Conservation (phyloP, 73 alveolate species). For the Paraurostyla sp. region DNA sequence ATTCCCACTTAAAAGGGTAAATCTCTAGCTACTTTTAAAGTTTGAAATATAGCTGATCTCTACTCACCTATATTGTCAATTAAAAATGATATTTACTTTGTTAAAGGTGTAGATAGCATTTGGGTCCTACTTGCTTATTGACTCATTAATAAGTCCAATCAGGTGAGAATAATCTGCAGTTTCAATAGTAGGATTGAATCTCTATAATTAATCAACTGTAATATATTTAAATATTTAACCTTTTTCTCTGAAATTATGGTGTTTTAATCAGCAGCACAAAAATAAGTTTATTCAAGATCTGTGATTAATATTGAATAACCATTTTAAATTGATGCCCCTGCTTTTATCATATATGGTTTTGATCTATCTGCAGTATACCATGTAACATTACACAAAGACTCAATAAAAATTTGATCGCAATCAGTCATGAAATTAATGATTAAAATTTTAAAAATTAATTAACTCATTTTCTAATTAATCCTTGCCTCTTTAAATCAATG, state of each 20-base stretch:
- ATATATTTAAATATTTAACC: conserved; percentile 7
- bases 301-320: conserved; percentile 40
- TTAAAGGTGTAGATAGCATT: conserved; percentile 1
- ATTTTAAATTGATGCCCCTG: neutral
- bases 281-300: conserved; percentile 30
- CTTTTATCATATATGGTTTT: conserved; percentile 43
- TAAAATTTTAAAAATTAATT: neutral
- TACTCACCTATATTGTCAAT: neutral
- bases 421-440: neutral
- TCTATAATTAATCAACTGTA: neutral
- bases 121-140: conserved; percentile 17
- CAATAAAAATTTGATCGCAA: neutral
- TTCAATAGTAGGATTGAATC: conserved; percentile 48
- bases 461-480: conserved; percentile 24
- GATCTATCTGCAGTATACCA: conserved; percentile 33
- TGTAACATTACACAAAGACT: neutral
- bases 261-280: conserved; percentile 11
- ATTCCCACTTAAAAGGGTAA: conserved; percentile 60
- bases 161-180: neutral
- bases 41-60: neutral
- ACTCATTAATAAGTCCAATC: neutral
- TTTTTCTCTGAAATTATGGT: conserved; percentile 21
- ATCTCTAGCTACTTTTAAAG: conserved; percentile 29
- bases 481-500: conserved; percentile 80
- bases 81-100: neutral